Conservation (phyloP, 2,329 filamentous ascomycete genomes). For the Dactylellina haptotyla region DNA sequence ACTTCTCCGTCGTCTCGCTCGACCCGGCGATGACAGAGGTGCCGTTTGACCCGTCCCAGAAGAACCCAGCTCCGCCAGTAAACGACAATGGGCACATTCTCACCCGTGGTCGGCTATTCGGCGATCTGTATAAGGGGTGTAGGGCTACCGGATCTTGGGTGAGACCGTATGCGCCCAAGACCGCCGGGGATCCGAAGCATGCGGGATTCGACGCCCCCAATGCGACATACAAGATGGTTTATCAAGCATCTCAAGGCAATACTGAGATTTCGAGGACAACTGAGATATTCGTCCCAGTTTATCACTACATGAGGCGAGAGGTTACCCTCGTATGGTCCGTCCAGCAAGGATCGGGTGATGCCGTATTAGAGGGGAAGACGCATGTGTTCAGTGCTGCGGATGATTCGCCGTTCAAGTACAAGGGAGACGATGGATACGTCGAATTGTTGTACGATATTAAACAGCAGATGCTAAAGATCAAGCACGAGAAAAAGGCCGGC, state of each 20-base stretch:
- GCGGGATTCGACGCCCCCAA: conserved; percentile 61
- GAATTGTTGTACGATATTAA: conserved; percentile 44
- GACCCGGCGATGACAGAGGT: conserved; percentile 59
- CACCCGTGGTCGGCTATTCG: conserved; percentile 55
- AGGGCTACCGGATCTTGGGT: conserved; percentile 62
- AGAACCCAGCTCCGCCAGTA: conserved; percentile 53
- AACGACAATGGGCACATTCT: conserved; percentile 54
- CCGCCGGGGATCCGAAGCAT: conserved; percentile 60
- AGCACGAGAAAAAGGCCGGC: conserved; percentile 36
- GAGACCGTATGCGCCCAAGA: conserved; percentile 63
- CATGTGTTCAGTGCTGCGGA: conserved; percentile 41
- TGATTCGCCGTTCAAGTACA: conserved; percentile 50
- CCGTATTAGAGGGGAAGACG: conserved; percentile 18
- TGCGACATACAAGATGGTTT: conserved; percentile 61
- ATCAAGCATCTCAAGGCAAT: conserved; percentile 53
- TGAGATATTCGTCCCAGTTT: conserved; percentile 62
- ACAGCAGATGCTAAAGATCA: conserved; percentile 39
- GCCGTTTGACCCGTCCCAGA: conserved; percentile 59
- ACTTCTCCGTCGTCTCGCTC: conserved; percentile 63
- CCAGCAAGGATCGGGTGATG: background rate
- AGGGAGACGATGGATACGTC: conserved; percentile 28
- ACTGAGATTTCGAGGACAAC: conserved; percentile 59
- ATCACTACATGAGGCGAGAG: conserved; percentile 64
- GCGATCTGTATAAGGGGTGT: conserved; percentile 62
- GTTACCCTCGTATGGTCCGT: conserved; percentile 52